Evolutionary conservation across 129 eudicot species (phyloP).

Genomic region (Centaurea solstitialis): DNA sequence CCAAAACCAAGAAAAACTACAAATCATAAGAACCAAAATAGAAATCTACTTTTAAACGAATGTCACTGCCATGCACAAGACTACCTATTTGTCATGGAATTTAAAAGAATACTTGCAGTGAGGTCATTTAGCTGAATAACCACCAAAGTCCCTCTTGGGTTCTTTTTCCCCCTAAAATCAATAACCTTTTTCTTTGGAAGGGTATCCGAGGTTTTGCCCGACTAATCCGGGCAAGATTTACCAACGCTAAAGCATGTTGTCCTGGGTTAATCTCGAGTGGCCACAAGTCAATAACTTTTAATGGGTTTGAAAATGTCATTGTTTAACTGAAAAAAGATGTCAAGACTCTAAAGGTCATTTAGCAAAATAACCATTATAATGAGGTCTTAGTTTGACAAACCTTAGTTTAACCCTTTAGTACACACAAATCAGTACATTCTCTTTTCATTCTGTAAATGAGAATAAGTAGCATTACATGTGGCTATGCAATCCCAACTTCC

Average conservation of each 20-base stretch:
- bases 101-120: neutral
- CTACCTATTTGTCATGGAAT: neutral
- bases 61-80: neutral
- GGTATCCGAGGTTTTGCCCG: too few relatives aligned
- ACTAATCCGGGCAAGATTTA: too few relatives aligned
- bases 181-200: too few relatives aligned
- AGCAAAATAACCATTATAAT: neutral
- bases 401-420: constrained; percentile 5
- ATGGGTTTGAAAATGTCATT: neutral
- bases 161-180: neutral
- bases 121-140: neutral
- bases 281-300: too few relatives aligned
- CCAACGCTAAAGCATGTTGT: too few relatives aligned
- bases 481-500: constrained; percentile 19
- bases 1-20: too few relatives aligned
- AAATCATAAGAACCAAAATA: too few relatives aligned
- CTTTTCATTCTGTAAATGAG: constrained; percentile 18
- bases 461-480: constrained; percentile 15
- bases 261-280: too few relatives aligned
- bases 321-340: neutral
- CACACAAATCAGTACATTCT: constrained; percentile 20
- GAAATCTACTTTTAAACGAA: too few relatives aligned
- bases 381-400: neutral
- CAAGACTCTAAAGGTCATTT: neutral
- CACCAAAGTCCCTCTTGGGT: neutral